Evolutionary conservation across 2,329 filamentous ascomycete genomes (phyloP), one percentile per base, ranked within the genome.

Genomic region (Aureobasidium musti): DNA sequence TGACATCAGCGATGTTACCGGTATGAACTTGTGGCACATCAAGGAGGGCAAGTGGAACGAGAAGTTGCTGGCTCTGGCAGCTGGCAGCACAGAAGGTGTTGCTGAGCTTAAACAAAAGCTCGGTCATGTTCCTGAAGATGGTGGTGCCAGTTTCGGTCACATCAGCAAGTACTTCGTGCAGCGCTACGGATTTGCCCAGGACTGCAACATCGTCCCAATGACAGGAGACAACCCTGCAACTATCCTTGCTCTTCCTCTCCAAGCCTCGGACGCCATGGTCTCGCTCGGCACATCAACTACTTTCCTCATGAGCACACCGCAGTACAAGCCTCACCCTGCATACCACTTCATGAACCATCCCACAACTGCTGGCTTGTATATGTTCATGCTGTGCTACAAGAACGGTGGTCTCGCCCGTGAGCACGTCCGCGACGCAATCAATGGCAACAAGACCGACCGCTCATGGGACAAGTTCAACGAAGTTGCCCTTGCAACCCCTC

Each of bases 361-460:
- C 1, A 95, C 92, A 52, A 96, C 92, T 0, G 82, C 88, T 0
- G 92, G 91, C 1, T 86, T 97, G 68, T 97, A 96, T 84, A 98
- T 99, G 95, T 98, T 99, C 80, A 99, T 99, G 95, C 87, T 99
- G 41, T 99, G 95, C 84, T 99, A 98, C 83, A 98, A 98, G 80
- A 99, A 99, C 79, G 95, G 95, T 71, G 92, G 92, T 2, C 87
- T 98, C 1, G 94, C 95, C 1, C 90, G 95, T 52, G 95, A 99
- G 77, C 88, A 91, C 73, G 87, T 98, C 69, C 90, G 95, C 65
- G 92, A 99, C 75, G 83, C 86, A 0, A 86, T 98, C 63, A 89
- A 92, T 69, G 72, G 76, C 47, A 77, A 80, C 26, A 78, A 79
- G 30, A 77, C 81, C 11, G 76, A 78, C 35, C 71, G 78, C 5